Base-by-base conservation (phyloP, 73 alveolate species). In the Paramecium biaurelia region DNA sequence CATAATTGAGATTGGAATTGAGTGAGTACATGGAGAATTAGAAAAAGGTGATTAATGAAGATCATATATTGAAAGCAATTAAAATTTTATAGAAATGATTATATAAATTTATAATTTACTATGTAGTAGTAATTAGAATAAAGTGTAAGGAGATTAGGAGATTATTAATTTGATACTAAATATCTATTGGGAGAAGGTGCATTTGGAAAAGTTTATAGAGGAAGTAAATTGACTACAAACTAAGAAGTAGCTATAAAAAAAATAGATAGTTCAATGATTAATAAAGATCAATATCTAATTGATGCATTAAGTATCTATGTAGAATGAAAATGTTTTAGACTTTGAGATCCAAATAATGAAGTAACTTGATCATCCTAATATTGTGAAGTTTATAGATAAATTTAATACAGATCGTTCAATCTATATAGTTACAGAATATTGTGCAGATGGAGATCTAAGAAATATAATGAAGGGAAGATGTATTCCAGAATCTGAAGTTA, bases 191-290 rank as follows among this genome's bases (percentile, higher is more conserved):
- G 93, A 56, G 93, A 87, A 37, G 93, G 93, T 1, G 85, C 94
- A 21, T 89, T 89, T 30, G 92, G 92, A 4, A 89, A 89, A 14
- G 94, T 72, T 41, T 89, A 89, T 45, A 89, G 85, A 72, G 92
- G 89, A 28, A 70, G 1, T 18, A 89, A 89, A 23, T 1, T 2
- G 35, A 70, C 37, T 5, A 89, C 92, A 21, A 45, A 72, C 23
- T 21, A 89, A 35, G 94, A 70, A 4, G 94, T 89, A 8, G 90
- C 92, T 11, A 82, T 89, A 12, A 89, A 89, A 30, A 43, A 41
- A 70, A 57, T 89, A 8, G 85, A 70, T 89, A 85, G 63, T 28
- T 45, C 76, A 63, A 67, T 49, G 84, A 68, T 70, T 37, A 45
- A 32, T 21, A 89, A 70, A 26, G 72, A 89, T 35, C 30, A 68